These are phyloP conservation scores for Aspergillus affinis DNA, from an alignment of 495 filamentous ascomycete species.

Conservation along the genomic window DNA sequence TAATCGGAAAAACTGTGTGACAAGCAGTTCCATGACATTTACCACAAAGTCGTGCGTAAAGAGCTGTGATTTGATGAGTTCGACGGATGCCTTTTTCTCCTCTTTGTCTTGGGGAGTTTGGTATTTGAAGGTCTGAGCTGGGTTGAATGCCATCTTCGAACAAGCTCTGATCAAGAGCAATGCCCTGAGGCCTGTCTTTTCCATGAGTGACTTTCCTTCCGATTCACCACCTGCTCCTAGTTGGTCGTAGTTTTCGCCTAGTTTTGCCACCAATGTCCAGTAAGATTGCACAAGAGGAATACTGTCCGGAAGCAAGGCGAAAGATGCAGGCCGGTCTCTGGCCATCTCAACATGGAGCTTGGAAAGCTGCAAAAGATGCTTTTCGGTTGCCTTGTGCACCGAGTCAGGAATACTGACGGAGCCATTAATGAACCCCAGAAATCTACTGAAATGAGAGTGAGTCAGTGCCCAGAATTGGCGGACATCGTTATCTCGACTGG, in stretches of 20 bases:
- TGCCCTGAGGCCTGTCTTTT: constrained; percentile 76
- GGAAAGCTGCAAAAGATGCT: constrained; percentile 83
- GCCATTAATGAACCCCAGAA: constrained; percentile 48
- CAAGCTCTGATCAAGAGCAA: constrained; percentile 82
- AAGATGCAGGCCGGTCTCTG: constrained; percentile 69
- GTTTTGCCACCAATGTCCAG: constrained; percentile 74
- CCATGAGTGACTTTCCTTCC: constrained; percentile 59
- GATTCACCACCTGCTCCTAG: constrained; percentile 50
- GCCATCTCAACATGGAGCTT: constrained; percentile 91
- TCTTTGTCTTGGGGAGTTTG: constrained; percentile 66
- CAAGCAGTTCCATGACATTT: constrained; percentile 76
- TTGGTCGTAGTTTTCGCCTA: constrained; percentile 67
- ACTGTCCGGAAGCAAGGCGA: constrained; percentile 75
- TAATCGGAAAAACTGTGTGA: constrained; percentile 87
- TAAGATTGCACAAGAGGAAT: constrained; percentile 73
- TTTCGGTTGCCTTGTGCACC: constrained; percentile 59
- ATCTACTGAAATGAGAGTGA: constrained; percentile 67
- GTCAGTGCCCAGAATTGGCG: constrained; percentile 73
- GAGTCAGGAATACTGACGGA: constrained; percentile 27
- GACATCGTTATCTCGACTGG: constrained; percentile 72
- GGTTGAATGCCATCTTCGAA: constrained; percentile 77
- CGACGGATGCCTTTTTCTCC: constrained; percentile 62
- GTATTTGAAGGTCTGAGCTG: constrained; percentile 78
- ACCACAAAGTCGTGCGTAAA: constrained; percentile 72
- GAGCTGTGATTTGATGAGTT: constrained; percentile 65